Evolutionary conservation across 345 rosid species (phyloP).

Genomic region (Euclidium syriacum): DNA sequence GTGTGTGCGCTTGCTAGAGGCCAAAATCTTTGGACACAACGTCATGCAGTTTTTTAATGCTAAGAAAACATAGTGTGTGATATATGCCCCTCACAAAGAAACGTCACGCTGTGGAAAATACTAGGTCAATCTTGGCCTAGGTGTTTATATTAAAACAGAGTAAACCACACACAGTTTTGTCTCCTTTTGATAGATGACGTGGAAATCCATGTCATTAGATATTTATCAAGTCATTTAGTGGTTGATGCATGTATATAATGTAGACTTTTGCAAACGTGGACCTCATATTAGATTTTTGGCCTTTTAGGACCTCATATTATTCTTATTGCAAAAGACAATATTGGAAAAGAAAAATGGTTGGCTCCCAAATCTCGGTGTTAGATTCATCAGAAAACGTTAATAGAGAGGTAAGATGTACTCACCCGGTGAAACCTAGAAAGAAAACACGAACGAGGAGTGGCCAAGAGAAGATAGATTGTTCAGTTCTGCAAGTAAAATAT

Average conservation of each 20-base stretch:
- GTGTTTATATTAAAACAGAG: background rate
- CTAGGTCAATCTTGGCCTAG: background rate
- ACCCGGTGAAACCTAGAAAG: conserved; percentile 82
- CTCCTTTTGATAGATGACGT: background rate
- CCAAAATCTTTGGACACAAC: background rate
- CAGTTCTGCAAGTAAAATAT: conserved; percentile 38
- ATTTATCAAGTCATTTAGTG: background rate
- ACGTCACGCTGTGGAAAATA: conserved; percentile 20
- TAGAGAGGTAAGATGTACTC: conserved; percentile 15
- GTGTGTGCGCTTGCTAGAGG: background rate
- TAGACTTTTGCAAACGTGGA: background rate
- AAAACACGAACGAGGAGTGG: conserved; percentile 53
- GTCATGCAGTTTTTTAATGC: conserved; percentile 2
- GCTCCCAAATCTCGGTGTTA: background rate
- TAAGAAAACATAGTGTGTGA: conserved; percentile 14
- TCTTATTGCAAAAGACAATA: background rate
- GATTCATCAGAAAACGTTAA: background rate
- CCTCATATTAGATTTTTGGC: background rate
- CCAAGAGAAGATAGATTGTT: conserved; percentile 38
- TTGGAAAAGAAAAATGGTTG: background rate
- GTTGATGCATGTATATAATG: background rate
- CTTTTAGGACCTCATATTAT: conserved; percentile 13
- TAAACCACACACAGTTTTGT: conserved; percentile 14
- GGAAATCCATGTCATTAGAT: background rate
- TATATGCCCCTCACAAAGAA: conserved; percentile 8